Conservation (phyloP, 2,329 filamentous ascomycete species). For the Trichoderma harzianum region DNA sequence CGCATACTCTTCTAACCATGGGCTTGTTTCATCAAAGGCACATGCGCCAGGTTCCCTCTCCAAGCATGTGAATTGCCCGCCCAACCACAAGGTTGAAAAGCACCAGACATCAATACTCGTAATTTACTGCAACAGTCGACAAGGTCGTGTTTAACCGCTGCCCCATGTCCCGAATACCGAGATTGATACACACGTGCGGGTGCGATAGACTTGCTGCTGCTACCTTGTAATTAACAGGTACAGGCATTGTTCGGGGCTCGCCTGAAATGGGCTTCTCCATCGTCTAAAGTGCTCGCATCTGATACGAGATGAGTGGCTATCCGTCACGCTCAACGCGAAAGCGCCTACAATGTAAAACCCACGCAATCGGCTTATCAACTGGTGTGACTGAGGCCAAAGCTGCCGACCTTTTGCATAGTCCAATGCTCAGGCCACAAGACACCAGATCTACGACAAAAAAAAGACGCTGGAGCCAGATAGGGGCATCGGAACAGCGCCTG, state of each 20-base stretch:
- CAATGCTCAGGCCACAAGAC: not conserved
- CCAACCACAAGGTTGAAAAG: not conserved
- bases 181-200: conserved; percentile 5
- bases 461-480: not conserved
- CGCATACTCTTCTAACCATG: not conserved
- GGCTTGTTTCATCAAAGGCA: not conserved
- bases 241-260: not conserved
- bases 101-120: not conserved
- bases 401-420: not conserved
- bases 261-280: not conserved
- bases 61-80: not conserved
- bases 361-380: not conserved
- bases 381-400: not conserved
- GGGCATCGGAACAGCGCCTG: not conserved
- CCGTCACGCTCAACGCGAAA: not conserved
- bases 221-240: not conserved
- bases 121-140: not conserved
- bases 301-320: not conserved
- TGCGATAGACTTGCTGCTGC: not conserved
- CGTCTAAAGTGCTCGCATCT: not conserved
- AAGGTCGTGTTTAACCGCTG: not conserved
- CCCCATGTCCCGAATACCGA: not conserved
- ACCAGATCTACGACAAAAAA: not conserved
- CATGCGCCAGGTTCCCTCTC: not conserved
- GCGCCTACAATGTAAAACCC: not conserved